Evolutionary conservation across 2,329 filamentous ascomycete species (phyloP), one percentile per base, ranked within the genome.

Genomic region (Trichoderma cornu-damae): DNA sequence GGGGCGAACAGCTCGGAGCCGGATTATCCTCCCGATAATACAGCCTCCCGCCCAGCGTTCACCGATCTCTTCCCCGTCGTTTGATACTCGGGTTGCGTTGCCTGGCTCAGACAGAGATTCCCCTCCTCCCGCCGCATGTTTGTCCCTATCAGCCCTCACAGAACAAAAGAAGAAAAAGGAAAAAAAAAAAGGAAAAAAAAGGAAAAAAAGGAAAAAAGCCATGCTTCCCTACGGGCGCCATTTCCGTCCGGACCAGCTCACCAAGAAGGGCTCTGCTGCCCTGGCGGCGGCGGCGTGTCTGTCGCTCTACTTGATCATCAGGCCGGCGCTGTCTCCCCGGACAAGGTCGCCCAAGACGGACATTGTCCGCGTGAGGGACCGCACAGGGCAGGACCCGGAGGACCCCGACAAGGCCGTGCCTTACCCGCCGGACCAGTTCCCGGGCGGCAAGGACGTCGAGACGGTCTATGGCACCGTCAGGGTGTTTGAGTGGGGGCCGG

Each of bases 401-500:
- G 47, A 55, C 22, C 35, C 34, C 38, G 48, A 44, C 14, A 42
- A 34, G 32, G 50, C 38, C 20, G 68, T 79, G 6, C 80, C 84
- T 2, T 90, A 94, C 69, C 88, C 88, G 1, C 83, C 83, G 3
- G 80, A 90, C 69, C 79, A 81, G 14, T 78, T 92, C 12, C 88
- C 87, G 0, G 86, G 88, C 6, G 82, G 75, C 0, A 79, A 88
- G 58, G 83, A 90, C 67, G 83, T 94, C 14, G 68, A 75, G 11
- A 87, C 84, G 3, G 83, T 85, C 5, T 91, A 89, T 67, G 89
- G 90, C 14, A 82, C 75, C 4, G 81, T 89, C 60, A 77, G 86
- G 44, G 85, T 89, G 3, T 93, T 90, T 68, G 90, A 95, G 75
- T 94, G 86, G 80, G 90, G 90, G 0, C 87, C 88, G 0, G 79